Evolutionary conservation across 768 basidiomycete genomes (phyloP), one percentile per base, ranked within the genome.

Genomic region (Tephrocybe sp.): DNA sequence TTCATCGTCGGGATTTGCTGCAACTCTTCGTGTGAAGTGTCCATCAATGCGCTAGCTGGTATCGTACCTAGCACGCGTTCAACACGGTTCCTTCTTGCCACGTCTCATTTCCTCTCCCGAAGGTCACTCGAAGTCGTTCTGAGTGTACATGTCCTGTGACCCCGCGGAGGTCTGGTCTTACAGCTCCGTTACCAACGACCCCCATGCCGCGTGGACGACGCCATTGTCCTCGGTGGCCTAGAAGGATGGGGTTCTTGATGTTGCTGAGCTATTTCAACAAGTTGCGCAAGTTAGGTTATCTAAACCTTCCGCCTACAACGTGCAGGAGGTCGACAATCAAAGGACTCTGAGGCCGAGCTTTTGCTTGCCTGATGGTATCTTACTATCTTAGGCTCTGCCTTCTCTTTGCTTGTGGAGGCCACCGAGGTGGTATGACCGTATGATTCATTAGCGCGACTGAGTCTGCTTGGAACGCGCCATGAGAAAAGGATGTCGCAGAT

Each of bases 51-150:
- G 3, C 39, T 28, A 20, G 18, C 3, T 36, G 45, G n/a, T 28
- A 20, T n/a, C 8, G 41, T 49, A 20, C 48, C 38, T 40, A 24
- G 25, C 48, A 46, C 38, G 37, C 52, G 42, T 24, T 41, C 30
- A 33, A 30, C 30, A 21, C 24, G 39, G 48, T 50, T n/a, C 25
- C 30, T 41, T 7, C 28, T 50, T 51, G 40, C 33, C 45, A 48
- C 41, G 50, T 51, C 42, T 37, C 25, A 4, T 10, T n/a, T 30
- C 21, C 25, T 34, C 6, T 36, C 32, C 24, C 20, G 40, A 32
- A 21, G 11, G 34, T 39, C 42, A 25, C 32, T 28, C 18, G 4
- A 45, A 33, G 18, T 45, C 23, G n/a, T 21, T 33, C 24, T 17
- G 23, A n/a, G 18, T 50, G n/a, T n/a, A n/a, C n/a, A n/a, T n/a